Base-by-base conservation (phyloP, 148 eudicot genomes). In the Amaranthus hypochondriacus region DNA sequence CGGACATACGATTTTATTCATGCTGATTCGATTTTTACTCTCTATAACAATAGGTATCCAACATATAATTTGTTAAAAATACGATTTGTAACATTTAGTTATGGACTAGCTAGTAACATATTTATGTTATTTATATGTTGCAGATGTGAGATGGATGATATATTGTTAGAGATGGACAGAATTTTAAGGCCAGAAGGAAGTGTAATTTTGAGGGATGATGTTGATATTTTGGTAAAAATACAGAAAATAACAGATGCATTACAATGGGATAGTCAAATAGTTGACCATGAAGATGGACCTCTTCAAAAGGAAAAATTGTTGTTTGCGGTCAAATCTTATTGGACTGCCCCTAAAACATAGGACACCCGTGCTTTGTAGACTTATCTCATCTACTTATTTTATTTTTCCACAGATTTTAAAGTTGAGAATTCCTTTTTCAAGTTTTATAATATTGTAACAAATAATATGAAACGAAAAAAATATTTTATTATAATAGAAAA, bases 221-320 rank as follows among this genome's bases (percentile, higher is more conserved):
- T 90, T 6, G 96, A 90, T 69, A n/a, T 56, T 9, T 55, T 90
- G 81, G 77, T 88, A 56, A 87, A 84, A 75, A 80, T 85, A 57
- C 84, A 88, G 83, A 78, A 66, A 64, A 87, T 88, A 48, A 81
- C 81, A 39, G 86, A 88, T 78, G 88, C 75, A 10, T 7, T 90
- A 77, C 77, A 81, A 49, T 90, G 96, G 96, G 89, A 88, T 2
- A 87, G 89, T 75, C 88, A 77, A 70, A 90, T 90, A 11, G 81
- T 90, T 8, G 92, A 90, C 81, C 90, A 90, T 80, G 96, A 90
- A 71, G 96, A 90, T 78, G 96, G 96, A 6, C 87, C 96, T 13
- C 64, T 88, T 42, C 80, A 83, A 64, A 82, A 89, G 73, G 87
- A 90, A 71, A 90, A 90, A 71, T 88, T 90, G 72, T 86, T 90